Percentiles rank a stretch among this genome's conserved stretches.
These are phyloP conservation scores for Sugiyamaella novakii DNA, from an alignment of 1,139 yeast genomes.

Conservation along the genomic window DNA sequence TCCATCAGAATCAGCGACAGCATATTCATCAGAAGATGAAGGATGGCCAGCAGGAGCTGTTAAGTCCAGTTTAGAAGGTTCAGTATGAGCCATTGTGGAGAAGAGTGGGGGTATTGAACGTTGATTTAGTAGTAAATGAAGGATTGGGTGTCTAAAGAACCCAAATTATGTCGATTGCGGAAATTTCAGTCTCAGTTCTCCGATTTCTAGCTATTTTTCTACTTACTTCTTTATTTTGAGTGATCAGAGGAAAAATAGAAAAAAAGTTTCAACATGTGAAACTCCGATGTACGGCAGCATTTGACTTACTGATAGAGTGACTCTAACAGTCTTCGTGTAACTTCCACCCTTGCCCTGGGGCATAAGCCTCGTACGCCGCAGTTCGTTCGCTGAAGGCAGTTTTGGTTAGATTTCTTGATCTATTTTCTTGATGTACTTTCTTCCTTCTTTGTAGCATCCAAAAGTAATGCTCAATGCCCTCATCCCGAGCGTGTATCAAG, in stretches of 20 bases:
- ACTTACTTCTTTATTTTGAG: not conserved
- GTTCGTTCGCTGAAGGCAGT: too few relatives aligned
- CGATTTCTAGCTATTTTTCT: not conserved
- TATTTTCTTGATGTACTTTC: too few relatives aligned
- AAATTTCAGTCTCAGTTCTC: too few relatives aligned
- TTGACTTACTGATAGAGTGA: not conserved
- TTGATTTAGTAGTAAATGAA: too few relatives aligned
- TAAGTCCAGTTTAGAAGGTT: slow-evolving; percentile 12
- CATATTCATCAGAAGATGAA: slow-evolving; percentile 5
- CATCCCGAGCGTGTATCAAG: too few relatives aligned
- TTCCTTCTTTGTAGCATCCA: too few relatives aligned
- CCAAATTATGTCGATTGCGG: too few relatives aligned
- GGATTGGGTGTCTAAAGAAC: too few relatives aligned
- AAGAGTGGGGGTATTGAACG: too few relatives aligned
- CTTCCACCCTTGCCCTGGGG: not conserved
- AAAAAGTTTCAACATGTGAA: slow-evolving; percentile 14
- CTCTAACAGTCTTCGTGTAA: not conserved
- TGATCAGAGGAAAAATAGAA: not conserved
- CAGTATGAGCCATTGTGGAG: slow-evolving; percentile 15
- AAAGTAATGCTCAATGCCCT: too few relatives aligned
- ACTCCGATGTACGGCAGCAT: slow-evolving; percentile 1
- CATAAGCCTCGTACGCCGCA: too few relatives aligned
- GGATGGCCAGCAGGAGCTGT: slow-evolving; percentile 6
- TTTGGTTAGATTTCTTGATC: too few relatives aligned
- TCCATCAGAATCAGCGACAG: slow-evolving; percentile 6